Evolutionary conservation across 768 basidiomycete species (phyloP), one percentile per base, ranked within the genome.

Genomic region (Calocera viscosa): DNA sequence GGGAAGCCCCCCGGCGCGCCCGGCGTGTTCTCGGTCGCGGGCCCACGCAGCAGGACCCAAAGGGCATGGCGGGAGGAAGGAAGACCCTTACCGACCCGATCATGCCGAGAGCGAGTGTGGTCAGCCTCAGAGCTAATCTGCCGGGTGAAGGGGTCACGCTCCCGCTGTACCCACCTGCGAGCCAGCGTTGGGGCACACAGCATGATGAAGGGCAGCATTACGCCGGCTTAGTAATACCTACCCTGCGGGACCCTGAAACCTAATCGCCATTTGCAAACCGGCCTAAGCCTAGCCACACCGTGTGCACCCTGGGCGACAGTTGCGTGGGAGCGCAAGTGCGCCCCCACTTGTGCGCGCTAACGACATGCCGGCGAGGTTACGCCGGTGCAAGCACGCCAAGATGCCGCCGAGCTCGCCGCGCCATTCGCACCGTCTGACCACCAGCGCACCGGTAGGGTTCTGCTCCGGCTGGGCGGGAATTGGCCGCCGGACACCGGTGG

Each of bases 231-330:
- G 5, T 60, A 26, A 60, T 14, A 19, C 24, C 53, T 60, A 60
- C 53, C 53, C 53, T 60, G 11, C 24, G 16, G 30, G 53, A 60
- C 53, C 53, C 53, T 60, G 53, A 60, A 60, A 60, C 53, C 53
- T 60, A 60, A 60, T 60, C 53, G 53, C 7, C 53, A 26, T 26
- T 32, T 60, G 43, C 19, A 47, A 47, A 19, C 24, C 43, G 43
- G 43, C 43, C 43, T 8, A 24, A 47, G 43, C 43, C 43, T 47
- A 19, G 19, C 19, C 43, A 47, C 43, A 19, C 43, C 7, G 7
- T 19, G 39, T 3, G 19, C 7, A 47, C 35, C 35, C 35, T 38
- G 43, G 43, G 43, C 19, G 19, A 8, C 5, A 47, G 8, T 7
- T 47, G 19, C 19, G 43, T 47, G 43, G 35, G 35, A 38, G 35